Percentiles rank a stretch among this genome's conserved stretches.
Evolutionary conservation across 352 stramenopile species (phyloP).

Genomic region (Phytophthora quininea): DNA sequence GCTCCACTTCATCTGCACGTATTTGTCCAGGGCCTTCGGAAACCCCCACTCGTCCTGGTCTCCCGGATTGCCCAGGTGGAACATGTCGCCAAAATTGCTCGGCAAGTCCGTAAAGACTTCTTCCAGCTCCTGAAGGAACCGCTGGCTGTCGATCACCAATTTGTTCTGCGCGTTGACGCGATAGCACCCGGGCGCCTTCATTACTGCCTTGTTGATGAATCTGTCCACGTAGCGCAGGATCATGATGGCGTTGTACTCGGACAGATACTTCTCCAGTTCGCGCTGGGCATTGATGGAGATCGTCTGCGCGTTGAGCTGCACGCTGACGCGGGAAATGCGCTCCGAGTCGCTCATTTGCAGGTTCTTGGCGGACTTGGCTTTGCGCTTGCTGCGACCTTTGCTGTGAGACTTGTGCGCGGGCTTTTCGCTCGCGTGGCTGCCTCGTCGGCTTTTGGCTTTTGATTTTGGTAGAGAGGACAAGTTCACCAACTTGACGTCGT

Average conservation of each 20-base stretch:
- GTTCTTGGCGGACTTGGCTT: slow-evolving; percentile 46
- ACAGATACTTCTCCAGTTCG: slow-evolving; percentile 67
- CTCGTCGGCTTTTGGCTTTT: slow-evolving; percentile 27
- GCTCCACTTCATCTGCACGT: slow-evolving; percentile 83
- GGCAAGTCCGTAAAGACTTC: slow-evolving; percentile 69
- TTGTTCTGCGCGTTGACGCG: slow-evolving; percentile 50
- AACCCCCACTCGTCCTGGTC: slow-evolving; percentile 60
- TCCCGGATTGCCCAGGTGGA: slow-evolving; percentile 37
- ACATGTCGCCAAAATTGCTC: slow-evolving; percentile 53
- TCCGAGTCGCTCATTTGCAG: slow-evolving; percentile 50
- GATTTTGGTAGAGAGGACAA: slow-evolving; percentile 32
- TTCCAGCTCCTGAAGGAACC: slow-evolving; percentile 72
- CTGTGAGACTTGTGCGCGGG: slow-evolving; percentile 24
- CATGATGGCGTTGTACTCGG: slow-evolving; percentile 84
- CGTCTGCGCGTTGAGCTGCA: slow-evolving; percentile 62
- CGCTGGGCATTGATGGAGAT: slow-evolving; percentile 78
- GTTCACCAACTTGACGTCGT: slow-evolving; percentile 30
- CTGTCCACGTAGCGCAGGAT: slow-evolving; percentile 81
- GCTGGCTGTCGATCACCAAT: slow-evolving; percentile 71
- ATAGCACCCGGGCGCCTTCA: slow-evolving; percentile 73
- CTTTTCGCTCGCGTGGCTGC: slow-evolving; percentile 31
- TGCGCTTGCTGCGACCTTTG: slow-evolving; percentile 37
- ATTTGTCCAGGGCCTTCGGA: slow-evolving; percentile 64
- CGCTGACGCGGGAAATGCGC: slow-evolving; percentile 62
- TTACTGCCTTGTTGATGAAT: slow-evolving; percentile 77